Evolutionary conservation across 1,139 yeast genomes (phyloP).

Genomic region (Lodderomyces parapsilosis): DNA sequence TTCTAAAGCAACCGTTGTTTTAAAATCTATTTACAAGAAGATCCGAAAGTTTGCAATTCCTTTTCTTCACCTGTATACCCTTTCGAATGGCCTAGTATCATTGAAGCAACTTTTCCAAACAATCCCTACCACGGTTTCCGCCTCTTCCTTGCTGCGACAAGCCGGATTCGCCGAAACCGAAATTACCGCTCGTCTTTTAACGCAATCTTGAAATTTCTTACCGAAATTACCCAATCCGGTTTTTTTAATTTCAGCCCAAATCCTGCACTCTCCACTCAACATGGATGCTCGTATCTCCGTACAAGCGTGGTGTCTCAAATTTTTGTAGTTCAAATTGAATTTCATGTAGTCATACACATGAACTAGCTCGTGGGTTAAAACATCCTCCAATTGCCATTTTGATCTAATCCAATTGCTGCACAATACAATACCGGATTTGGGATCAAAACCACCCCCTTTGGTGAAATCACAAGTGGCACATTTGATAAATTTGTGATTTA

Average conservation of each 20-base stretch:
- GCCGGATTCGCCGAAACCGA: slow-evolving; percentile 86
- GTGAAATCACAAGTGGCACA: slow-evolving; percentile 86
- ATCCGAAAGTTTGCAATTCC: neutral
- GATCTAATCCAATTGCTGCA: slow-evolving; percentile 83
- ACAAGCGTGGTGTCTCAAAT: slow-evolving; percentile 93
- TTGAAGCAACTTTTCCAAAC: slow-evolving; percentile 93
- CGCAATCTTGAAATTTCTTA: slow-evolving; percentile 88
- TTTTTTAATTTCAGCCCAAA: slow-evolving; percentile 78
- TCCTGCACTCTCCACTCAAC: slow-evolving; percentile 92
- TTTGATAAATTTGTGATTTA: slow-evolving; percentile 47
- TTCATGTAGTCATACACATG: slow-evolving; percentile 92
- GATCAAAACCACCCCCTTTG: slow-evolving; percentile 93
- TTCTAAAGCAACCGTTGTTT: no score
- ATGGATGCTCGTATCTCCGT: slow-evolving; percentile 93
- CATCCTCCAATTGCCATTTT: slow-evolving; percentile 86
- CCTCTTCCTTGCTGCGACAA: slow-evolving; percentile 71
- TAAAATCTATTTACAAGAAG: neutral
- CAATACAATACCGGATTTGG: slow-evolving; percentile 78
- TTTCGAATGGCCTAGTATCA: slow-evolving; percentile 95
- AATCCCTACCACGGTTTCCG: slow-evolving; percentile 74
- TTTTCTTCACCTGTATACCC: slow-evolving; percentile 58
- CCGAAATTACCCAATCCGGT: slow-evolving; percentile 62
- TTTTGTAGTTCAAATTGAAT: slow-evolving; percentile 79
- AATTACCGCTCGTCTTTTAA: slow-evolving; percentile 79
- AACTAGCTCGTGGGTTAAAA: slow-evolving; percentile 86